Base-by-base conservation (phyloP, 148 eudicot genomes). In the Diospyros kaki region DNA sequence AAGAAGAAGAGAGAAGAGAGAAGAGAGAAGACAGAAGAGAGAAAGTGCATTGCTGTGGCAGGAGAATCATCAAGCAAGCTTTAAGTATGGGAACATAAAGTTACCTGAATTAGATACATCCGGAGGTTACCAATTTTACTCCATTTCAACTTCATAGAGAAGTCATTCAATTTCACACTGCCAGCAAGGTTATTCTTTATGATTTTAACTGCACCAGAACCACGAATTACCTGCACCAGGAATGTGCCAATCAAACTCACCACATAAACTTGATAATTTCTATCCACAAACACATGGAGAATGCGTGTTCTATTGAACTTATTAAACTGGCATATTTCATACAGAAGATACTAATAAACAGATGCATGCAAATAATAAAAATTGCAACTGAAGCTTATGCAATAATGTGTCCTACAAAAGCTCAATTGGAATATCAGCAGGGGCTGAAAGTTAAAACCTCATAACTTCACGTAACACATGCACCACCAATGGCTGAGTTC, bases 61-160 rank as follows among this genome's bases (percentile, higher is more conserved):
- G 39, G 5, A 55, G 18, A 46, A 66, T 2, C 18, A 56, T 53
- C 2, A 38, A 28, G 50, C 3, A 51, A 43, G 12, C 17, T 14
- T 58, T 58, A 40, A 63, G 13, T 18, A 6, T 41, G 58, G 15
- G 38, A 55, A 51, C 7, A 13, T 5, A 4, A 18, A 56, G 38
- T 14, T 85, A 89, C 96, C 92, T 91, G 87, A 70, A 91, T 89
- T 46, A 91, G 79, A 74, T 73, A 83, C 92, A 91, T 85, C 76
- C 79, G 83, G 81, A 91, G 62, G 68, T 85, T 87, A 54, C 96
- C 96, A 64, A 91, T 79, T 67, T 82, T 83, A 78, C 92, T 91
- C 96, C 96, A 91, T 63, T 84, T 83, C 75, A 85, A 76, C 28
- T 78, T 71, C 96, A 88, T 87, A 38, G 79, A 70, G 48, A 88